Evolutionary conservation across 768 basidiomycete species (phyloP).

Genomic region (Hygrophorus russula): DNA sequence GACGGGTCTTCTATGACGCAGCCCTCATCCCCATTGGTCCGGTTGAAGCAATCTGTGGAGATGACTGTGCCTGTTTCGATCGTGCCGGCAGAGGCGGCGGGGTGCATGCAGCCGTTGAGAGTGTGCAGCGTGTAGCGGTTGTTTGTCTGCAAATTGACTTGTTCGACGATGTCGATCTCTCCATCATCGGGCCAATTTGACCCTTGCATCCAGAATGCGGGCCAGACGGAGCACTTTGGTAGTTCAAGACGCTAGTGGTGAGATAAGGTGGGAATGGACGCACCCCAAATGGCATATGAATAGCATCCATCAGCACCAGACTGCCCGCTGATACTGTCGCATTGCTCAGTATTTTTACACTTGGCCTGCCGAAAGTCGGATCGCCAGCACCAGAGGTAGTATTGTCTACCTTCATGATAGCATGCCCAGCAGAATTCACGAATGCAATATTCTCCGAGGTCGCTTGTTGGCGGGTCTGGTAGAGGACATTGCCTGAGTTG

Average conservation of each 20-base stretch:
- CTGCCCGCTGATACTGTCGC: slow-evolving; percentile 3
- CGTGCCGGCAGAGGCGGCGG: slow-evolving; percentile 35
- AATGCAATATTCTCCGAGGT: slow-evolving; percentile 1
- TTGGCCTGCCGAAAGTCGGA: slow-evolving; percentile 1
- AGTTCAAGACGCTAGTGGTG: too few species aligned
- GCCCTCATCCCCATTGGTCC: slow-evolving; percentile 45
- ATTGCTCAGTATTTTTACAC: slow-evolving; percentile 1
- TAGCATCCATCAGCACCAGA: slow-evolving; percentile 5
- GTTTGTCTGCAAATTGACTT: slow-evolving; percentile 39
- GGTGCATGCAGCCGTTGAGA: slow-evolving; percentile 42
- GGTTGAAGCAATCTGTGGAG: slow-evolving; percentile 44
- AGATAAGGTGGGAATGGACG: background rate
- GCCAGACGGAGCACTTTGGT: slow-evolving; percentile 6
- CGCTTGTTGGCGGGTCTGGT: background rate
- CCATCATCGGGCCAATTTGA: slow-evolving; percentile 9
- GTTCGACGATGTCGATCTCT: slow-evolving; percentile 9
- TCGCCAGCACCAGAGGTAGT: slow-evolving; percentile 1
- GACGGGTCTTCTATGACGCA: slow-evolving; percentile 51
- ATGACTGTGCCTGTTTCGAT: slow-evolving; percentile 18
- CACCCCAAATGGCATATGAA: slow-evolving; percentile 9
- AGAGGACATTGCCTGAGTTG: slow-evolving; percentile 3
- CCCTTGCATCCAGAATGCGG: slow-evolving; percentile 8
- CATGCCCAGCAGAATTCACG: slow-evolving; percentile 3
- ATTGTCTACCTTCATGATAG: slow-evolving; percentile 8
- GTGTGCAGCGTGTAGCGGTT: slow-evolving; percentile 73